Evolutionary conservation across 1,284 basidiomycete genomes (phyloP).

Genomic region (Irpex sp.): DNA sequence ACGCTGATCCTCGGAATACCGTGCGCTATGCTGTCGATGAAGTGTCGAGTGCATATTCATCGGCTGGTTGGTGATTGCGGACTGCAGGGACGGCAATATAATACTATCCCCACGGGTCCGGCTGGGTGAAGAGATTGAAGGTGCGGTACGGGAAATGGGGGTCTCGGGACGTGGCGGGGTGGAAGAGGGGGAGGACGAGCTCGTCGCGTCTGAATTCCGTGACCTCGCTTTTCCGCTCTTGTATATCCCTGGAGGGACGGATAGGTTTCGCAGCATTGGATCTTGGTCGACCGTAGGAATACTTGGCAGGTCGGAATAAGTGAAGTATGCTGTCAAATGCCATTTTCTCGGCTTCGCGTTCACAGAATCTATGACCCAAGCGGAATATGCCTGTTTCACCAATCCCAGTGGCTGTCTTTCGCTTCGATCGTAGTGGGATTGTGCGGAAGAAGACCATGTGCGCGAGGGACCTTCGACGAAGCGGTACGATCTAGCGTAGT

Average conservation of each 20-base stretch:
- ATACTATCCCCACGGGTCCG: constrained; percentile 20
- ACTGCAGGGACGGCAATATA: constrained; percentile 25
- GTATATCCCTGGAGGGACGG: constrained; percentile 55
- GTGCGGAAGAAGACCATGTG: constrained; percentile 47
- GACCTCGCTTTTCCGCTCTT: constrained; percentile 56
- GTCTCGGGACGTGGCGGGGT: constrained; percentile 21
- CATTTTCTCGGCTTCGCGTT: constrained; percentile 52
- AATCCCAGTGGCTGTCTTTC: constrained; percentile 49
- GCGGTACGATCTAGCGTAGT: constrained; percentile 38
- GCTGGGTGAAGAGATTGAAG: constrained; percentile 17
- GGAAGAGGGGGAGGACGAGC: constrained; percentile 21
- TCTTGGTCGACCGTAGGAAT: constrained; percentile 59
- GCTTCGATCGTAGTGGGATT: constrained; percentile 56
- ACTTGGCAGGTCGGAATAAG: constrained; percentile 53
- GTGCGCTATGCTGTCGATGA: constrained; percentile 32
- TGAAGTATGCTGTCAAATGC: constrained; percentile 64
- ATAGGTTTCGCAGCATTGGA: constrained; percentile 44
- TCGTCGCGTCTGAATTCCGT: constrained; percentile 34
- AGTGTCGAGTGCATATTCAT: constrained; percentile 22
- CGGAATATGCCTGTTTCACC: constrained; percentile 64
- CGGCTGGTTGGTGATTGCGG: constrained; percentile 22
- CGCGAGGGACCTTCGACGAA: constrained; percentile 55
- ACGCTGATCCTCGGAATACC: constrained; percentile 56
- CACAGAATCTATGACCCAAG: constrained; percentile 47
- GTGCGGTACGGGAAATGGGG: constrained; percentile 11